A percentile compares a stretch with the other conserved stretches of the same genome.
Evolutionary conservation across 352 stramenopile genomes (phyloP).

Genomic region (Vaucheria bursata): DNA sequence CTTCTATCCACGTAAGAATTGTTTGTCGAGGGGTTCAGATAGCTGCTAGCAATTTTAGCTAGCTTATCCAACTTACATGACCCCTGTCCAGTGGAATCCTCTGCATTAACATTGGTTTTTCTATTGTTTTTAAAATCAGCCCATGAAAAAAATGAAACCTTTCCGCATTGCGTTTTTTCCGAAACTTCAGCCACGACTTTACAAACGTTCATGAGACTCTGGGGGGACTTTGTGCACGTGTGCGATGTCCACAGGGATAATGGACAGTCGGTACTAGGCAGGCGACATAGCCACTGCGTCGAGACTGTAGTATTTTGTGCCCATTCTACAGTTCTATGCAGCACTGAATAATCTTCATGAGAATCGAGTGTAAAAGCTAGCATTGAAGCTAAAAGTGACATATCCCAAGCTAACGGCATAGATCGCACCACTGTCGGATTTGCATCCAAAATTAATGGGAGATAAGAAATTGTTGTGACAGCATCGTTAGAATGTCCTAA

Average conservation of each 20-base stretch:
- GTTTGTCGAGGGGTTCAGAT: not conserved
- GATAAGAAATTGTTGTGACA: slow-evolving; percentile 1
- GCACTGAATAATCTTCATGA: slow-evolving; percentile 5
- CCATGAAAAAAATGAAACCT: not conserved
- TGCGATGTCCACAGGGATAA: slow-evolving; percentile 12
- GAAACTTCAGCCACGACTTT: slow-evolving; percentile 9
- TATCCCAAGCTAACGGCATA: slow-evolving; percentile 35
- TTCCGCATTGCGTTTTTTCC: not conserved
- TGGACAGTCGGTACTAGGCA: slow-evolving; percentile 18
- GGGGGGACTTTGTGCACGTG: slow-evolving; percentile 18
- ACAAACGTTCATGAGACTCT: slow-evolving; percentile 31
- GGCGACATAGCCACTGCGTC: slow-evolving; percentile 23
- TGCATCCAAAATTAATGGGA: slow-evolving; percentile 22
- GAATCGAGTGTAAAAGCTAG: slow-evolving; percentile 32
- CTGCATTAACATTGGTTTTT: not conserved
- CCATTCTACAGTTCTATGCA: slow-evolving; percentile 12
- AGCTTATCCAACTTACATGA: slow-evolving; percentile 10
- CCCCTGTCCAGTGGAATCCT: not conserved
- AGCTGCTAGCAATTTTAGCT: not conserved
- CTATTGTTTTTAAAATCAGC: no score
- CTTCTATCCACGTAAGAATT: no score
- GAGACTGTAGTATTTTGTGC: slow-evolving; percentile 4
- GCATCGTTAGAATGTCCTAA: slow-evolving; percentile 14
- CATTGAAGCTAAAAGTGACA: slow-evolving; percentile 20
- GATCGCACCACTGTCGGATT: slow-evolving; percentile 10